These are phyloP conservation scores for Xylaria grammica DNA, from an alignment of 495 filamentous ascomycete species.

Conservation along the genomic window DNA sequence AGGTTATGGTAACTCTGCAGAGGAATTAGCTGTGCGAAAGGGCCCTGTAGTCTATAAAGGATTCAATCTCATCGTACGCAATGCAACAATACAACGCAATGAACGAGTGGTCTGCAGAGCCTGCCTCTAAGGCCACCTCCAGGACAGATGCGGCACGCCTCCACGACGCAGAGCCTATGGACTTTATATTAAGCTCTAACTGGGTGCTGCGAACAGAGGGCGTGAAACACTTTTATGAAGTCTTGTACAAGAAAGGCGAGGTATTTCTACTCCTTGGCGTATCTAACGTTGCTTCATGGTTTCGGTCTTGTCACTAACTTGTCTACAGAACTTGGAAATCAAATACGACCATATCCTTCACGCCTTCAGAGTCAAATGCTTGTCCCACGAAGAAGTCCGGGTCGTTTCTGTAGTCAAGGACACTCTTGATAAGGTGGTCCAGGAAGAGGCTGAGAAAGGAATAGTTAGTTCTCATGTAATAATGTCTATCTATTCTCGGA, in stretches of 20 bases:
- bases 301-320: slow-evolving; percentile 12
- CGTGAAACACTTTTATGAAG: slow-evolving; percentile 31
- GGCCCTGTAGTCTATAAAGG: too few relatives aligned
- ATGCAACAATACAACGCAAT: background rate
- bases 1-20: too few relatives aligned
- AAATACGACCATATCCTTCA: slow-evolving; percentile 34
- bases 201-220: slow-evolving; percentile 40
- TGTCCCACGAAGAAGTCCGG: slow-evolving; percentile 24
- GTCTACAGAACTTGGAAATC: slow-evolving; percentile 31
- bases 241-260: slow-evolving; percentile 22
- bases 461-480: slow-evolving; percentile 28
- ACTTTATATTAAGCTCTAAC: slow-evolving; percentile 39
- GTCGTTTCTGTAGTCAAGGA: slow-evolving; percentile 30
- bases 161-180: slow-evolving; percentile 2
- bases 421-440: slow-evolving; percentile 31
- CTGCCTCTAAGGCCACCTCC: background rate
- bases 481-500: background rate
- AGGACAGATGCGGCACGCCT: background rate
- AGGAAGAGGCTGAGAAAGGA: slow-evolving; percentile 16
- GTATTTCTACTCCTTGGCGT: slow-evolving; percentile 26
- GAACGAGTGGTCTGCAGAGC: background rate
- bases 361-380: slow-evolving; percentile 42
- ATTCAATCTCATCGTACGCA: background rate
- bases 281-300: background rate
- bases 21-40: too few relatives aligned